Base-by-base conservation (phyloP, 148 eudicot genomes). In the Drosera capensis region DNA sequence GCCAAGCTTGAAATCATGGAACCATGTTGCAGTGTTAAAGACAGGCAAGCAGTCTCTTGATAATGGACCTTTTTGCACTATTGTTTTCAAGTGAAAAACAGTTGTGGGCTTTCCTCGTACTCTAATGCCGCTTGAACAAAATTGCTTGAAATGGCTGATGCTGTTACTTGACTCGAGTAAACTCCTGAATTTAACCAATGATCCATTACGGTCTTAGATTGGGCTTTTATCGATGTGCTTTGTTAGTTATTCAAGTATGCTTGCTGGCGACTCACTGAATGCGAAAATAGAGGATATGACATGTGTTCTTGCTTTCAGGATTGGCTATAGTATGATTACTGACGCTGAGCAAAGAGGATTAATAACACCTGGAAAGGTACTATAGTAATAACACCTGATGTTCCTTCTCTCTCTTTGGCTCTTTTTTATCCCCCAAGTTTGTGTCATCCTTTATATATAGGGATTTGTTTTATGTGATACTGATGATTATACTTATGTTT, bases 1-100 rank as follows among this genome's bases (percentile, higher is more conserved):
- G 97, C 97, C 49, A 90, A 90, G 69, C 95, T 90, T 43, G 97
- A 90, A 75, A 84, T 75, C 65, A 84, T 84, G 97, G 97, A 90
- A 68, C 95, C 97, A 36, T 90, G 97, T 52, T 80, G 82, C 67
- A 90, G 95, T 60, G 95, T 84, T 52, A 90, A 90, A 68, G 97
- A 90, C 64, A 84, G 97, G 97, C 84, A 43, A 66, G 63, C 21
- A 37, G 23, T 36, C 20, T 2, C 38, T 18, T 4, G 9, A 4
- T 15, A 9, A 11, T 34, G 5, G 5, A 0, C 11, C 11, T 28
- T 11, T 28, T 28, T 5, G 31, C 11, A 2, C n/a, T 34, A 9
- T 34, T 34, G 38, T 34, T 3, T 34, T 11, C 5, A 28, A n/a
- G 31, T 6, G 31, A 0, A 28, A 28, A 28, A 28, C 5, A 28